A percentile compares a stretch with the other conserved stretches of the same genome.
phyloP scores from a whole-genome alignment of 306 rosid species.

The Castanea crenata region DNA sequence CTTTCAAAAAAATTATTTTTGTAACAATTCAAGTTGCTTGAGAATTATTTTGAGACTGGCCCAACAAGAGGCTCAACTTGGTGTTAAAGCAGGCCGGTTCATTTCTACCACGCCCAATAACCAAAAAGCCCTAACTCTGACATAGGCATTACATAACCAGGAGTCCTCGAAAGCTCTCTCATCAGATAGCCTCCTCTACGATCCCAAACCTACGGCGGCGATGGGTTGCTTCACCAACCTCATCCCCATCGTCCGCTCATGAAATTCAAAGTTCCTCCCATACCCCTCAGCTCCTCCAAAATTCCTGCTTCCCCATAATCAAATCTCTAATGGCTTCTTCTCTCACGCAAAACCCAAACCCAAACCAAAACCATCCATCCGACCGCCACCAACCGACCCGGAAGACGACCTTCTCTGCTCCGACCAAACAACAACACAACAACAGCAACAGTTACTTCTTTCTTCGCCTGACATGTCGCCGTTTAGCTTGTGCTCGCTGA shows the following conservation, averaged over 20 bases:
- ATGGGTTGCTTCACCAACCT: slow-evolving; percentile 34
- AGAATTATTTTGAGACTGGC: too few species aligned
- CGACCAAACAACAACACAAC: slow-evolving; percentile 11
- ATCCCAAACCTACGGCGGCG: slow-evolving; percentile 30
- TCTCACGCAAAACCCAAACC: slow-evolving; percentile 16
- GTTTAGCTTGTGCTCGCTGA: slow-evolving; percentile 21
- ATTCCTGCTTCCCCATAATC: background rate
- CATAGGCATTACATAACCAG: background rate
- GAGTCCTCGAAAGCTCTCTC: background rate
- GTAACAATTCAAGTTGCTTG: too few species aligned
- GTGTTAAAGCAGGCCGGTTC: too few species aligned
- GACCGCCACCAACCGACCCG: slow-evolving; percentile 26
- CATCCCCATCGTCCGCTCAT: slow-evolving; percentile 45
- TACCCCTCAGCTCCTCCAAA: slow-evolving; percentile 8
- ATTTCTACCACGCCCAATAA: too few species aligned
- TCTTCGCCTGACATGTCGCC: slow-evolving; percentile 10
- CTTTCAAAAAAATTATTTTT: too few species aligned
- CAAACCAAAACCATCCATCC: slow-evolving; percentile 19
- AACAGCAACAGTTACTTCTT: background rate
- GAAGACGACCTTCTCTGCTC: slow-evolving; percentile 42
- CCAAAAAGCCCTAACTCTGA: background rate
- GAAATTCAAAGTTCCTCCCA: slow-evolving; percentile 47
- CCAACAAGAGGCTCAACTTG: background rate
- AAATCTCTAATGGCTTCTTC: slow-evolving; percentile 48
- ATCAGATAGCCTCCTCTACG: background rate